phyloP scores from a whole-genome alignment of 306 rosid genomes.

The Morella rubra region DNA sequence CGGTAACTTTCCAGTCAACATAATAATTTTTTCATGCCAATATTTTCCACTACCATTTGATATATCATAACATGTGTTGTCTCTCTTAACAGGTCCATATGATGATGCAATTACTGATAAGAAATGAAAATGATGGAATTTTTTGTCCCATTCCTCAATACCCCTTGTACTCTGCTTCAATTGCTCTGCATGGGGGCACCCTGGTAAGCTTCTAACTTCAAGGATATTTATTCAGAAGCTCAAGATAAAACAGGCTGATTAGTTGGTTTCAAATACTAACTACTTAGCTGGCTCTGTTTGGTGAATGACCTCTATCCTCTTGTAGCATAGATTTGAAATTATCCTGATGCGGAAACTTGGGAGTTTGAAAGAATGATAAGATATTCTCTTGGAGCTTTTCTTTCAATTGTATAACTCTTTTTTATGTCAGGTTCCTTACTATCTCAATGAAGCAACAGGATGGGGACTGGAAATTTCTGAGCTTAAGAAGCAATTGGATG shows the following conservation, averaged over 20 bases:
- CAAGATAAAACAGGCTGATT: not conserved
- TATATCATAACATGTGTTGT: conserved; percentile 3
- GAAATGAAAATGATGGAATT: conserved; percentile 78
- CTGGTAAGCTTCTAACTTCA: conserved; percentile 49
- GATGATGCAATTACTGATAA: conserved; percentile 83
- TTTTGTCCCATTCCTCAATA: conserved; percentile 94
- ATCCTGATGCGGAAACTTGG: conserved; percentile 2
- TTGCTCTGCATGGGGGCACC: conserved; percentile 84
- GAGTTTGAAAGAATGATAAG: conserved; percentile 9
- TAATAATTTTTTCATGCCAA: not conserved
- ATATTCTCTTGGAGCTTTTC: not conserved
- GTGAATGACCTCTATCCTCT: not conserved
- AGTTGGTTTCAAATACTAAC: not conserved
- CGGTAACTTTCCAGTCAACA: conserved; percentile 38
- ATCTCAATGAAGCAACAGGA: conserved; percentile 76
- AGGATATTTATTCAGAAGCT: not conserved
- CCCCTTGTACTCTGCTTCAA: conserved; percentile 91
- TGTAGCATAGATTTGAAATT: not conserved
- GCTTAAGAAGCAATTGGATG: conserved; percentile 69
- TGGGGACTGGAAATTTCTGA: conserved; percentile 82
- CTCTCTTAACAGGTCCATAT: conserved; percentile 67
- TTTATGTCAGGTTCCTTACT: conserved; percentile 75
- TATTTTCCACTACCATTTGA: not conserved
- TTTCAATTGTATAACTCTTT: conserved; percentile 18
- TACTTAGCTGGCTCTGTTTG: conserved; percentile 5